Evolutionary conservation across 2,329 filamentous ascomycete species (phyloP), one percentile per base, ranked within the genome.

Genomic region (Akanthomyces dipterigenus): DNA sequence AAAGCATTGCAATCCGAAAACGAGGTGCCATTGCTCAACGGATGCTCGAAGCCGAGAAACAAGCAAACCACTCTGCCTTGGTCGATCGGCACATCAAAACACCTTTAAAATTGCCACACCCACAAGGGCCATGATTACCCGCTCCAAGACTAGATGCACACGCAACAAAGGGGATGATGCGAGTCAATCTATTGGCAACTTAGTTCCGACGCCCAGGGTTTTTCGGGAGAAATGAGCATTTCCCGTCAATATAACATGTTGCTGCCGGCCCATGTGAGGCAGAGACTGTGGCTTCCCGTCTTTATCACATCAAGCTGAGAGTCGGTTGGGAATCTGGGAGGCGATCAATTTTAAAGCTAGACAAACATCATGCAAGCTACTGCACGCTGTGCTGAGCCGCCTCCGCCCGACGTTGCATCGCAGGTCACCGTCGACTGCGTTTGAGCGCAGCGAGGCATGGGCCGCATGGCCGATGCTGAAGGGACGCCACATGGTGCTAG

Each of bases 91-190:
- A 58, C n/a, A 42, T 42, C 51, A 36, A 14, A 42, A 22, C 51
- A 54, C 51, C 22, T 58, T 50, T 57, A 50, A 58, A 58, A 58
- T 58, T 58, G 34, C 54, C 20, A n/a, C 14, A 20, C 42, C 54
- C 42, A 18, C 45, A 48, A 48, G 45, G 31, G 45, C 45, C 45
- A 36, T 22, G n/a, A 31, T 28, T 28, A 26, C 34, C 51, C 24
- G 18, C 40, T 26, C 26, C 9, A 18, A 22, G 40, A 12, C 18
- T 38, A 20, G 34, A 40, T 26, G 48, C n/a, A 28, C 31, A 34
- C 36, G n/a, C 26, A 34, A 11, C 9, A 26, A 31, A 36, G 54
- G n/a, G 40, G 38, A 57, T 48, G 26, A 24, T 48, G 40, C 53
- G n/a, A 42, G 43, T 38, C 54, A 57, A 57, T 42, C 20, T 42